Base-by-base conservation (phyloP, 2,329 filamentous ascomycete genomes). In the Claviceps maximensis region DNA sequence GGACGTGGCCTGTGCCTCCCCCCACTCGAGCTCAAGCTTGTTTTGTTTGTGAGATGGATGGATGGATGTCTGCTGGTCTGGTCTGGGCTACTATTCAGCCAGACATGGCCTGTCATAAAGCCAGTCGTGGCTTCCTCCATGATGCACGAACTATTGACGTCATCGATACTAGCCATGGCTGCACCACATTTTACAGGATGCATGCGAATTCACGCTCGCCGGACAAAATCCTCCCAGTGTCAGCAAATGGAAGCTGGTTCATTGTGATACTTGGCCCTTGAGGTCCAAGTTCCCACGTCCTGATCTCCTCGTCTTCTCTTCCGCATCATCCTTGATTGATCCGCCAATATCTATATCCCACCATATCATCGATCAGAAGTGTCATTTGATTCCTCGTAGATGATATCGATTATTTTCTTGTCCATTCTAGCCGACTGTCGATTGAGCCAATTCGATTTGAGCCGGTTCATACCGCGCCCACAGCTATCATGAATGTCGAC, bases 401-500 rank as follows among this genome's bases (percentile, higher is more conserved):
- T n/a, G n/a, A n/a, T n/a, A n/a, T n/a, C n/a, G n/a, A n/a, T n/a
- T n/a, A n/a, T n/a, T n/a, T n/a, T n/a, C n/a, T n/a, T n/a, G n/a
- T n/a, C n/a, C n/a, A n/a, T n/a, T n/a, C n/a, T n/a, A n/a, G n/a
- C n/a, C n/a, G n/a, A n/a, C n/a, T n/a, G n/a, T n/a, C n/a, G n/a
- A n/a, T n/a, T n/a, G n/a, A n/a, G n/a, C n/a, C n/a, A n/a, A n/a
- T n/a, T 47, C 50, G 5, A 48, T 31, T 31, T 10, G 3, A n/a
- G 13, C 12, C 33, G 33, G 21, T 15, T 13, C 15, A 40, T 19
- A 33, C 23, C 6, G 8, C 23, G 13, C 23, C 17, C 38, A 15
- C 47, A 4, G 23, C 38, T 27, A 15, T 23, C 51, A 74, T 74
- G 69, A 65, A 71, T 54, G 54, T 62, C 47, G 56, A 74, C 29